Conservation (phyloP, 148 eudicot genomes). For the Spergularia marina region DNA sequence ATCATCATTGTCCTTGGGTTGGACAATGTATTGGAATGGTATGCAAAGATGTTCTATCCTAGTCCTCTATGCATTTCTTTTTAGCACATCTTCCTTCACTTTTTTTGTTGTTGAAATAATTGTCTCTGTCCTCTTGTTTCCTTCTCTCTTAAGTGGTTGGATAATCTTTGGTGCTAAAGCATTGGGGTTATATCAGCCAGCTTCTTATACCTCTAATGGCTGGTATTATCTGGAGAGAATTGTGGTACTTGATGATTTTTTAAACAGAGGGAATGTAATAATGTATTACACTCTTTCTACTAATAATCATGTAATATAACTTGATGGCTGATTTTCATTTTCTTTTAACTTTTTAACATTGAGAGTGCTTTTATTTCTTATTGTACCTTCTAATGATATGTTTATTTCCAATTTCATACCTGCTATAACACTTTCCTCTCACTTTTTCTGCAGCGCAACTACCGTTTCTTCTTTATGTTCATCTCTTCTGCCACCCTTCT, state of each 20-base stretch:
- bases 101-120: not conserved
- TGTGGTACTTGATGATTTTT: not conserved
- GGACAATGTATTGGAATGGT: conserved; percentile 71
- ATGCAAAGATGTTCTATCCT: conserved; percentile 6
- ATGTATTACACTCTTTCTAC: not conserved
- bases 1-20: conserved; percentile 73
- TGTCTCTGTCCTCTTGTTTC: too few relatives aligned
- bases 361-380: too few relatives aligned
- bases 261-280: not conserved
- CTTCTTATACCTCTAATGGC: too few relatives aligned
- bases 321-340: not conserved
- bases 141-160: too few relatives aligned
- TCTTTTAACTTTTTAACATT: not conserved
- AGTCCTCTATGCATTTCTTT: not conserved
- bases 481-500: conserved; percentile 63
- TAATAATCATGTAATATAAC: not conserved
- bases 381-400: not conserved
- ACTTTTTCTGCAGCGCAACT: conserved; percentile 59
- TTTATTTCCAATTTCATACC: not conserved
- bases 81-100: not conserved
- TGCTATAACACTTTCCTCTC: not conserved
- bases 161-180: too few relatives aligned
- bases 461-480: conserved; percentile 66
- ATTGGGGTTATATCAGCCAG: too few relatives aligned
- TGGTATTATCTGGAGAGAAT: too few relatives aligned